Percentiles rank a stretch among this genome's conserved stretches.
phyloP scores from a whole-genome alignment of 495 filamentous ascomycete species.

The Poronia punctata region DNA sequence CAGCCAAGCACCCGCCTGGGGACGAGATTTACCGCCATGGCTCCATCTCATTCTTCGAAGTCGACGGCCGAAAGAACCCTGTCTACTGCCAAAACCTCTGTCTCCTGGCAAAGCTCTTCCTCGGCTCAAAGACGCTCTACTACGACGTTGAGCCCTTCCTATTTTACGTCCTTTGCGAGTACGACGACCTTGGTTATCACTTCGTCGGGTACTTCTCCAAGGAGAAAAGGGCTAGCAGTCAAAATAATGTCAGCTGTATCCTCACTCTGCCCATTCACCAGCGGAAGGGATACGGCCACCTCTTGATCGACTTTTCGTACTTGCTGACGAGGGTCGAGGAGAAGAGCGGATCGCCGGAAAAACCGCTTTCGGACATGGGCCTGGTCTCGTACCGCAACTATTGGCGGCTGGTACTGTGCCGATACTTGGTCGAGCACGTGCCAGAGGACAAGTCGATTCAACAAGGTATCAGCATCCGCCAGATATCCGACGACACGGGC shows the following conservation, averaged over 20 bases:
- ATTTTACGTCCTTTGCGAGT: slow-evolving; percentile 98
- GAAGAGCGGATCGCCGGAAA: slow-evolving; percentile 94
- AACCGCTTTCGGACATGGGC: slow-evolving; percentile 96
- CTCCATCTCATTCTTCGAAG: slow-evolving; percentile 91
- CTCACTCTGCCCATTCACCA: slow-evolving; percentile 93
- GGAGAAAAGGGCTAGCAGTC: slow-evolving; percentile 90
- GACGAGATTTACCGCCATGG: slow-evolving; percentile 97
- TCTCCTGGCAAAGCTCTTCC: slow-evolving; percentile 88
- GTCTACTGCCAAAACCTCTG: slow-evolving; percentile 98
- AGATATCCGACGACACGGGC: slow-evolving; percentile 84
- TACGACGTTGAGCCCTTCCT: slow-evolving; percentile 98
- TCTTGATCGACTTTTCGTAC: slow-evolving; percentile 97
- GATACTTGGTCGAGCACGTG: slow-evolving; percentile 53
- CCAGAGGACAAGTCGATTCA: slow-evolving; percentile 44
- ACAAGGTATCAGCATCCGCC: slow-evolving; percentile 61
- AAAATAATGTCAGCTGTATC: slow-evolving; percentile 97
- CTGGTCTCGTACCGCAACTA: slow-evolving; percentile 95
- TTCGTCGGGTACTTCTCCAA: slow-evolving; percentile 99
- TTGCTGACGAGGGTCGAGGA: slow-evolving; percentile 86
- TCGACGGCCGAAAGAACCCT: slow-evolving; percentile 92
- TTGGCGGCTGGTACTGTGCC: slow-evolving; percentile 81
- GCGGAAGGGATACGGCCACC: slow-evolving; percentile 91
- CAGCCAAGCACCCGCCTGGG: slow-evolving; percentile 90
- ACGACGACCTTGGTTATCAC: slow-evolving; percentile 86
- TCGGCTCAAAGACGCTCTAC: slow-evolving; percentile 95